Percentiles rank a stretch among this genome's conserved stretches.
These are phyloP conservation scores for Xerocomus nothofagi DNA, from an alignment of 1,284 basidiomycete species.

Conservation along the genomic window DNA sequence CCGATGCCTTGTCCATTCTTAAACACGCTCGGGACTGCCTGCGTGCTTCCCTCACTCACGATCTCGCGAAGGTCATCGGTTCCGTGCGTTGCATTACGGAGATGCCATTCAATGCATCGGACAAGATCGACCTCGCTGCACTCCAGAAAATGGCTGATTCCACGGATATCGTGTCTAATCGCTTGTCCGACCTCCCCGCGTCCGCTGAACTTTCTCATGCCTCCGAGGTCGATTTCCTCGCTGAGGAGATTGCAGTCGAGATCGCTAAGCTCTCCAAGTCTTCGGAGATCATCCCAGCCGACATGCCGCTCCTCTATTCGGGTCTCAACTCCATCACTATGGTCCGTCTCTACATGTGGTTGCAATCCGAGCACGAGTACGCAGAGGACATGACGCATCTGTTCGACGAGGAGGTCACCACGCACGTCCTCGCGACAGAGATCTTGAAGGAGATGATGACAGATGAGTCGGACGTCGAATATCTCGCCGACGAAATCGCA, in stretches of 20 bases:
- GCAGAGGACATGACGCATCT: conserved; percentile 22
- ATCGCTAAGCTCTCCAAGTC: conserved; percentile 22
- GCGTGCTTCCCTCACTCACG: conserved; percentile 15
- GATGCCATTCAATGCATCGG: conserved; percentile 33
- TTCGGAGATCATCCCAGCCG: conserved; percentile 11
- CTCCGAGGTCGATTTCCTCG: conserved; percentile 7
- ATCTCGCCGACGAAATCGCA: conserved; percentile 17
- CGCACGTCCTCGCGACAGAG: conserved; percentile 19
- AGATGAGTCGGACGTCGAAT: conserved; percentile 8
- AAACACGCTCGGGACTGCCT: conserved; percentile 23
- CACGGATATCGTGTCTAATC: conserved; percentile 1
- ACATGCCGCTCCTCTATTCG: conserved; percentile 23
- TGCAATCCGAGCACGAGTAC: conserved; percentile 27
- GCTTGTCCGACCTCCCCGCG: conserved; percentile 2
- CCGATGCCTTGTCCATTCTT: conserved; percentile 21
- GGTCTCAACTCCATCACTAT: conserved; percentile 30
- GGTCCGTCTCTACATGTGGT: conserved; percentile 26
- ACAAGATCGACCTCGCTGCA: conserved; percentile 25
- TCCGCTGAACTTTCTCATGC: not conserved
- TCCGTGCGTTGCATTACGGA: conserved; percentile 25
- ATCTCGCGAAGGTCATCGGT: conserved; percentile 23
- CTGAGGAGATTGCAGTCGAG: conserved; percentile 19
- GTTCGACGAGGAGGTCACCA: conserved; percentile 25
- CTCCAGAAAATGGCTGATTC: conserved; percentile 28
- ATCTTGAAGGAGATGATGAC: conserved; percentile 15